Percentiles rank a stretch among this genome's conserved stretches.
phyloP scores from a whole-genome alignment of 78 protist genomes.

The Dictyostelium discoideum region DNA sequence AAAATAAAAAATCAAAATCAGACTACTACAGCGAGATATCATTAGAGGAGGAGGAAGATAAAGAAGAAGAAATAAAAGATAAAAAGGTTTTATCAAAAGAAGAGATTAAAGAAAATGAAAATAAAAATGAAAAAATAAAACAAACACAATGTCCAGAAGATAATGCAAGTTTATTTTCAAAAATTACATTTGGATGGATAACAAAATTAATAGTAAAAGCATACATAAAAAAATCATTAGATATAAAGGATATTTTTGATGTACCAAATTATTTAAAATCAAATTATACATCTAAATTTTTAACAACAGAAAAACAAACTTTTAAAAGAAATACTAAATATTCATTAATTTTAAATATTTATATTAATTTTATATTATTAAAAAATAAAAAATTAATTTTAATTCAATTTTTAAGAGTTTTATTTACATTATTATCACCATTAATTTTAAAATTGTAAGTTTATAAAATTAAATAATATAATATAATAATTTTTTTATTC shows the following conservation, averaged over 20 bases:
- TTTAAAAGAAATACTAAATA: neutral
- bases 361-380: neutral
- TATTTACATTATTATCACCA: constrained; percentile 11
- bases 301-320: neutral
- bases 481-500: too few relatives aligned
- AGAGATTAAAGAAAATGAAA: neutral
- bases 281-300: neutral
- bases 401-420: neutral
- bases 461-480: too few relatives aligned
- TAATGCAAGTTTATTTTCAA: neutral
- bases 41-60: too few relatives aligned
- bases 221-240: constrained; percentile 5
- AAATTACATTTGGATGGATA: constrained; percentile 13
- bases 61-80: neutral
- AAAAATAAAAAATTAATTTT: neutral
- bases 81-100: too few relatives aligned
- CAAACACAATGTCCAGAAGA: neutral
- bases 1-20: neutral
- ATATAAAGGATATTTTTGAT: constrained; percentile 13
- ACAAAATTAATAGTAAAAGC: constrained; percentile 18
- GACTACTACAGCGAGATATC: neutral
- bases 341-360: constrained; percentile 24
- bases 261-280: constrained; percentile 7
- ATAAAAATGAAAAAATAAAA: neutral
- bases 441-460: constrained; percentile 9